Percentiles rank a stretch among this genome's conserved stretches.
phyloP scores from a whole-genome alignment of 176 grass and related monocot genomes.

The Oryza coarctata region DNA sequence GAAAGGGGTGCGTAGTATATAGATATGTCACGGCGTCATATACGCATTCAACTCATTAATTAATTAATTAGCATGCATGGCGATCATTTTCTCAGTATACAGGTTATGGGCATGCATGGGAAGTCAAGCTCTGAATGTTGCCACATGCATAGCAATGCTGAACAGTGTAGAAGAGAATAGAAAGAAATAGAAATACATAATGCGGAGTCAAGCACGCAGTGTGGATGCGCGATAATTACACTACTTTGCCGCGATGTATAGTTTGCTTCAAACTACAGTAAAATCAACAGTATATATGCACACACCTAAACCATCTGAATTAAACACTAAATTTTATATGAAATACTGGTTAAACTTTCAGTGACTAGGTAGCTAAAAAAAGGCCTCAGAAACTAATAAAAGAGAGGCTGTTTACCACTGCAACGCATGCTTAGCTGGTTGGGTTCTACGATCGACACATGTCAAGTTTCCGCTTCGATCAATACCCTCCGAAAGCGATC shows the following conservation, averaged over 20 bases:
- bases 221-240: too few species aligned
- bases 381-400: background rate
- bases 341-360: background rate
- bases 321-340: background rate
- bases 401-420: background rate
- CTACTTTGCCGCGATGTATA: background rate
- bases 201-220: background rate
- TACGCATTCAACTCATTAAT: background rate
- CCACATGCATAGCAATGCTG: background rate
- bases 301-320: background rate
- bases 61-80: background rate
- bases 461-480: background rate
- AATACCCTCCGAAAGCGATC: constrained; percentile 46
- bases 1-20: background rate
- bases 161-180: background rate
- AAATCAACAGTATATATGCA: background rate
- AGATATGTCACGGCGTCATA: constrained; percentile 4
- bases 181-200: background rate
- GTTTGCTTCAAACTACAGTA: background rate
- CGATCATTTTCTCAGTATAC: background rate
- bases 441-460: constrained; percentile 39
- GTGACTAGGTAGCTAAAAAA: background rate
- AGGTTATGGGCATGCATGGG: background rate
- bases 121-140: background rate
- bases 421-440: background rate